phyloP scores from a whole-genome alignment of 1,139 yeast species.

The Pneumocystis carinii region DNA sequence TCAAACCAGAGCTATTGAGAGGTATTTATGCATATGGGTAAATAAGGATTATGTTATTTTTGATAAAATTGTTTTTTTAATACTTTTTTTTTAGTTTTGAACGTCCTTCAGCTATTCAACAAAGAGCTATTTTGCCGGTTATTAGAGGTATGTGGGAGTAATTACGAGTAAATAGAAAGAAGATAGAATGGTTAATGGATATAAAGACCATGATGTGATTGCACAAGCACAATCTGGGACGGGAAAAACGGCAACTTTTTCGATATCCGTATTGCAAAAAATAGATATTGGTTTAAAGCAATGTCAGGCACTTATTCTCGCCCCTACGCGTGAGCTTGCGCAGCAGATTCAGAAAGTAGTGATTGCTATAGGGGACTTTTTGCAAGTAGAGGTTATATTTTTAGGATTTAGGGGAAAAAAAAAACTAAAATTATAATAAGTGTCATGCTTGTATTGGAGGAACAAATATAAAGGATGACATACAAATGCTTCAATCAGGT shows the following conservation, averaged over 20 bases:
- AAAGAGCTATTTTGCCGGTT: slow-evolving; percentile 94
- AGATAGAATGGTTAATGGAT: not conserved
- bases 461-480: slow-evolving; percentile 81
- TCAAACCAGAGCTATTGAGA: slow-evolving; percentile 31
- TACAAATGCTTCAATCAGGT: slow-evolving; percentile 79
- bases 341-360: slow-evolving; percentile 95
- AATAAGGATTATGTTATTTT: slow-evolving; percentile 26
- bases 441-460: slow-evolving; percentile 99
- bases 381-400: slow-evolving; percentile 45
- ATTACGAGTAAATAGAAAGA: slow-evolving; percentile 3
- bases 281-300: slow-evolving; percentile 43
- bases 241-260: slow-evolving; percentile 98
- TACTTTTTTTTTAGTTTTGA: slow-evolving; percentile 7
- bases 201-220: slow-evolving; percentile 47
- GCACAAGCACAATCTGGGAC: slow-evolving; percentile 99
- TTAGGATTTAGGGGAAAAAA: no score
- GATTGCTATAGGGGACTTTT: slow-evolving; percentile 81
- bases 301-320: slow-evolving; percentile 54
- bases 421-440: slow-evolving; percentile 1
- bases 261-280: slow-evolving; percentile 71
- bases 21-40: slow-evolving; percentile 82
- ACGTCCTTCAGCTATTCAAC: slow-evolving; percentile 88
- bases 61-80: slow-evolving; percentile 35
- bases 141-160: slow-evolving; percentile 53
- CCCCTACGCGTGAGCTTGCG: slow-evolving; percentile 98